phyloP scores from a whole-genome alignment of 1,284 basidiomycete species.

The Puccinia coronata region DNA sequence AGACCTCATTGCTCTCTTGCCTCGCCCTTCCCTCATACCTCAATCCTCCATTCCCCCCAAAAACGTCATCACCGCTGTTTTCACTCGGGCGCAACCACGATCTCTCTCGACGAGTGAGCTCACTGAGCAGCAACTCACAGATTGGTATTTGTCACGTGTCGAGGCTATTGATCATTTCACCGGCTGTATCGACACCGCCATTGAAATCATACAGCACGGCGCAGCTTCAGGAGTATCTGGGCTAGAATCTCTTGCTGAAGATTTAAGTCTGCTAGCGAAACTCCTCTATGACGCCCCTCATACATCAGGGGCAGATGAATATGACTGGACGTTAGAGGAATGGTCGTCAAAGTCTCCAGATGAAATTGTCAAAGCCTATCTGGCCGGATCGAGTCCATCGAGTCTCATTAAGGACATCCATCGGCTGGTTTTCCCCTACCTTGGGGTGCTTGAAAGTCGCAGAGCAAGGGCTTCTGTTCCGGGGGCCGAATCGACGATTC shows the following conservation, averaged over 20 bases:
- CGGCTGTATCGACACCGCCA: constrained; percentile 75
- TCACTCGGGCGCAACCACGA: not conserved
- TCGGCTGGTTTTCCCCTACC: constrained; percentile 79
- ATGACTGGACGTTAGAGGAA: constrained; percentile 68
- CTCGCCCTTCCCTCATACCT: constrained; percentile 2
- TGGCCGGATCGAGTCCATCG: constrained; percentile 69
- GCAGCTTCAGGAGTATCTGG: constrained; percentile 75
- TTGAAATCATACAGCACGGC: constrained; percentile 78
- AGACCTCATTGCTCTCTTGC: constrained; percentile 43
- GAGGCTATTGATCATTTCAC: constrained; percentile 67
- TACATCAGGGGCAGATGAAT: constrained; percentile 56
- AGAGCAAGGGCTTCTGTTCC: constrained; percentile 74
- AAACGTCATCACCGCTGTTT: not conserved
- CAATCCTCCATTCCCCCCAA: not conserved
- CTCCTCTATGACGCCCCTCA: constrained; percentile 76
- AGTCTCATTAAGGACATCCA: constrained; percentile 72
- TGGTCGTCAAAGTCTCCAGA: constrained; percentile 72
- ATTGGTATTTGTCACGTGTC: constrained; percentile 74
- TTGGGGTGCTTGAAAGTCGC: constrained; percentile 82
- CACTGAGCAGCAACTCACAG: constrained; percentile 63
- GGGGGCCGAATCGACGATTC: constrained; percentile 67
- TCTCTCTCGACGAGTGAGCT: constrained; percentile 44
- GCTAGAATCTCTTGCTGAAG: constrained; percentile 82
- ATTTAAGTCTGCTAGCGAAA: constrained; percentile 77
- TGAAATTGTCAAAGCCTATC: constrained; percentile 72